A percentile compares a stretch with the other conserved stretches of the same genome.
Conservation (phyloP, 441 rosid species). For the Syzygium malaccense region DNA sequence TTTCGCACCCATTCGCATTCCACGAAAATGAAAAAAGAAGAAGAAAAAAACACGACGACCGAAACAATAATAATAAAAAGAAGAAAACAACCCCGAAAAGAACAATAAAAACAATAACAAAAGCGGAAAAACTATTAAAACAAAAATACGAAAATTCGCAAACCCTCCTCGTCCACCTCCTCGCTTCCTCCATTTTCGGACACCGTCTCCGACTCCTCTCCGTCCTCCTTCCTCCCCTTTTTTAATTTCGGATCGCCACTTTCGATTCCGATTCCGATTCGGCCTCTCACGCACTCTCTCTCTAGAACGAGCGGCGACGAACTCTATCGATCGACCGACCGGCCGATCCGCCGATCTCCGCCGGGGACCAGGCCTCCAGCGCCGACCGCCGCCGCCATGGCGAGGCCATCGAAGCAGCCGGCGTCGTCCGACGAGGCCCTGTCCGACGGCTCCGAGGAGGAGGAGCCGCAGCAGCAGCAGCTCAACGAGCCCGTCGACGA, state of each 20-base stretch:
- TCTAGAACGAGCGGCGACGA: neutral
- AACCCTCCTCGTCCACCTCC: neutral
- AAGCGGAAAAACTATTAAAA: neutral
- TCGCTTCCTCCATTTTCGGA: neutral
- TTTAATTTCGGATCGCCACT: neutral
- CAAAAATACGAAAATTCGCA: neutral
- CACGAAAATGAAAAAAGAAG: neutral
- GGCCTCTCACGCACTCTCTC: neutral
- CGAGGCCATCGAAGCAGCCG: constrained; percentile 46
- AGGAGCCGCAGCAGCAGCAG: constrained; percentile 51
- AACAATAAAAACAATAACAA: neutral
- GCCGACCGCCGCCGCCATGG: constrained; percentile 26
- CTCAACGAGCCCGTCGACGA: constrained; percentile 53
- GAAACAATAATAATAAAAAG: rapidly evolving
- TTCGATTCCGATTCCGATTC: neutral
- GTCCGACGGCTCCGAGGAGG: constrained; percentile 49
- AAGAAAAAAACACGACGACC: neutral
- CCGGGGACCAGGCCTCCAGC: neutral
- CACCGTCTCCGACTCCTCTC: neutral
- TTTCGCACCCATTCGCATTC: rapidly evolving
- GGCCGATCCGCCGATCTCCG: neutral
- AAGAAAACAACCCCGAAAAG: no score
- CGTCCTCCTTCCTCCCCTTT: neutral
- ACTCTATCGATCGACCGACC: neutral
- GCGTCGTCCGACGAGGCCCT: constrained; percentile 60